Conservation (phyloP, 768 basidiomycete species). For the Lactarius evosmus region DNA sequence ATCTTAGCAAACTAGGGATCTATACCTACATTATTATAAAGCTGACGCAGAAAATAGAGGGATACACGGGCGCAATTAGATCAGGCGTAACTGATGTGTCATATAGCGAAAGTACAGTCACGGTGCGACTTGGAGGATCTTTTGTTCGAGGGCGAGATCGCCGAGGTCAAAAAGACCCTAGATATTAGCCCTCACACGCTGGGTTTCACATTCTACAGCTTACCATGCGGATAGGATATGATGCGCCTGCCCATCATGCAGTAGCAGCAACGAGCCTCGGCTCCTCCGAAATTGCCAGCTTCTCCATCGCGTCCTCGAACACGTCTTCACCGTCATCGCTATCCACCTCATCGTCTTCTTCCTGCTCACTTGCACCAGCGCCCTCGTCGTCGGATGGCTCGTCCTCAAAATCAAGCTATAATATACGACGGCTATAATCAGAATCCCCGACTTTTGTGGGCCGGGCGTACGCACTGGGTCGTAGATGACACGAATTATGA, state of each 20-base stretch:
- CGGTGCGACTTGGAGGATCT: background rate
- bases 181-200: background rate
- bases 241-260: conserved; percentile 28
- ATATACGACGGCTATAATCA: background rate
- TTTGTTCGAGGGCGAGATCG: background rate
- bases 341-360: conserved; percentile 24
- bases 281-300: conserved; percentile 48
- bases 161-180: background rate
- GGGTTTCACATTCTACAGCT: background rate
- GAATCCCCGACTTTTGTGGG: background rate
- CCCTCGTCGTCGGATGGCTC: conserved; percentile 50
- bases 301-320: conserved; percentile 68
- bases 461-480: conserved; percentile 70
- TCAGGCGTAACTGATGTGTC: background rate
- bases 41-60: background rate
- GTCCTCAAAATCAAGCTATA: conserved; percentile 81
- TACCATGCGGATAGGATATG: background rate
- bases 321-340: conserved; percentile 34
- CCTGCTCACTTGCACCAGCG: conserved; percentile 35
- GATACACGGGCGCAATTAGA: background rate
- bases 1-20: background rate
- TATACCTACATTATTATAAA: background rate
- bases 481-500: conserved; percentile 88
- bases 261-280: conserved; percentile 30
- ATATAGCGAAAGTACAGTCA: background rate